Evolutionary conservation across 345 rosid species (phyloP), one percentile per base, ranked within the genome.

Genomic region (Bruguiera sexangula): DNA sequence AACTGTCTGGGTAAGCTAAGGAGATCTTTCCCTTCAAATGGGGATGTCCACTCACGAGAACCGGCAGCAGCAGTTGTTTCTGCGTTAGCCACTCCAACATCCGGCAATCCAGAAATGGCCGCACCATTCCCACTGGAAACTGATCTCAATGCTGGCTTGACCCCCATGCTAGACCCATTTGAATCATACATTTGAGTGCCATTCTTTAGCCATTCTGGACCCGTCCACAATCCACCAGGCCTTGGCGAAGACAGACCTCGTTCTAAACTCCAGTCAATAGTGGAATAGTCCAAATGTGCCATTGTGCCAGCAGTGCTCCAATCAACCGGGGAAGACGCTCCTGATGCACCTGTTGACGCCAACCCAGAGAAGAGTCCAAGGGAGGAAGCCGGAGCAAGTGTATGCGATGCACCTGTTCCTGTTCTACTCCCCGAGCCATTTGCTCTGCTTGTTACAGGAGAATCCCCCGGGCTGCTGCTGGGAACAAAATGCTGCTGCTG

Each of bases 11-110:
- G 88, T 81, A 93, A 78, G 75, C 89, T 85, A 85, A 93, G 88
- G n/a, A 93, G 85, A 79, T 93, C 98, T 62, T 83, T 82, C 77
- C 89, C 98, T 79, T 85, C 96, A 72, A 93, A 93, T 6, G 98
- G 98, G 4, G 98, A 93, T 5, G 89, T 86, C 98, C 98, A 93
- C 24, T 90, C 98, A 18, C 73, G 85, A 8, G 89, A 79, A 26
- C 81, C 80, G 1, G 84, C 74, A 8, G 85, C 74, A 8, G 85
- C 65, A 29, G 85, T 66, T 54, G 86, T 63, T 72, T 88, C 92
- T 0, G 72, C 69, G 19, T 29, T 68, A 9, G 69, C 71, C 60
- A 69, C 79, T 26, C 74, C 80, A 1, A 62, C 78, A 32, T 86
- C 85, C 71, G 77, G 85, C 66, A 84, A 75, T 73, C 89, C 86